A percentile compares a stretch with the other conserved stretches of the same genome.
phyloP scores from a whole-genome alignment of 768 basidiomycete species.

The Favolaschia claudopus region DNA sequence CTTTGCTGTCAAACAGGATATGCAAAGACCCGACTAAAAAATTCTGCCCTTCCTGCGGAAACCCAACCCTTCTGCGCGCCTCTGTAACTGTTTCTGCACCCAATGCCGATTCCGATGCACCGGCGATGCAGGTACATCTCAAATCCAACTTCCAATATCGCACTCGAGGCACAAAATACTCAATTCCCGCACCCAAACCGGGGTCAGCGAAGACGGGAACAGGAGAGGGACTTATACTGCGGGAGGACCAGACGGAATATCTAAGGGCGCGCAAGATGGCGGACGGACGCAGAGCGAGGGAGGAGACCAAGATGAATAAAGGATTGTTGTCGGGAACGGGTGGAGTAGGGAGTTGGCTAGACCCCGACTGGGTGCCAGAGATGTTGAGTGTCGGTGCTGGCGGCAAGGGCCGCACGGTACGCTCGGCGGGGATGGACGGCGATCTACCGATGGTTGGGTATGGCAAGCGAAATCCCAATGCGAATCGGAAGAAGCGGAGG shows the following conservation, averaged over 20 bases:
- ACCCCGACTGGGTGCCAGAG: conserved; percentile 93
- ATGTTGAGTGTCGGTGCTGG: conserved; percentile 72
- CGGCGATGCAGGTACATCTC: conserved; percentile 87
- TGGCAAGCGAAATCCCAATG: conserved; percentile 92
- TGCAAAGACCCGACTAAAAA: conserved; percentile 95
- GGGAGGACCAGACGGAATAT: conserved; percentile 94
- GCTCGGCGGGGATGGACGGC: conserved; percentile 59
- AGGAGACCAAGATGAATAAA: conserved; percentile 79
- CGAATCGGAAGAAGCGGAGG: too few species aligned
- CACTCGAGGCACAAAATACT: conserved; percentile 88
- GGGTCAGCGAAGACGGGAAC: conserved; percentile 86
- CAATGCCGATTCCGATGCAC: conserved; percentile 63
- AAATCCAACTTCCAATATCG: conserved; percentile 97
- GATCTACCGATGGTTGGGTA: conserved; percentile 87
- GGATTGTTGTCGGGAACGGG: conserved; percentile 62
- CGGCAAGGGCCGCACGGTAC: conserved; percentile 72
- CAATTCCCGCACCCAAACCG: conserved; percentile 89
- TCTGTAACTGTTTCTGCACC: conserved; percentile 87
- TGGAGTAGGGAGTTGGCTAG: conserved; percentile 85
- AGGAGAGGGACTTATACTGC: conserved; percentile 84
- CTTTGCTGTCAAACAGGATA: conserved; percentile 58
- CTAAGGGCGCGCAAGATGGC: conserved; percentile 80
- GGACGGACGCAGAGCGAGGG: conserved; percentile 76
- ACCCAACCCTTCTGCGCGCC: conserved; percentile 86
- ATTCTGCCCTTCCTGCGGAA: conserved; percentile 98